phyloP scores from a whole-genome alignment of 75 land plant species.

The Azolla pinnata region DNA sequence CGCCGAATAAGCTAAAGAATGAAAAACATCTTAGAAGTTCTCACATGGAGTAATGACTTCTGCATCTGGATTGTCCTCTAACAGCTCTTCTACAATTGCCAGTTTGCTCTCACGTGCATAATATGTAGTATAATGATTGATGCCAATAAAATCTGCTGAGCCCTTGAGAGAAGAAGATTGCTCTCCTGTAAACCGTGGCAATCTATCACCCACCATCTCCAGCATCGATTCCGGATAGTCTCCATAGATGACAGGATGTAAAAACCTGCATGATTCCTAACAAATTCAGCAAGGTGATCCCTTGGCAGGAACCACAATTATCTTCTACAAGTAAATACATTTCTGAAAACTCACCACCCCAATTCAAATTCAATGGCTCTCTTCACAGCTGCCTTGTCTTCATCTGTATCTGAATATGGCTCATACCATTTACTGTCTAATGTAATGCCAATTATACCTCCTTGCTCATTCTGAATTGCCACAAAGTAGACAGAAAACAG shows the following conservation, averaged over 20 bases:
- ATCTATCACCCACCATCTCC: constrained; percentile 37
- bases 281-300: neutral
- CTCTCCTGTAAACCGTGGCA: constrained; percentile 40
- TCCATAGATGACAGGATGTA: constrained; percentile 56
- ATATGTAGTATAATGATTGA: constrained; percentile 69
- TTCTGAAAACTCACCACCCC: constrained; percentile 47
- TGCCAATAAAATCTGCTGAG: constrained; percentile 66
- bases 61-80: constrained; percentile 5
- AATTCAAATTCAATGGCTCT: constrained; percentile 66
- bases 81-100: constrained; percentile 1
- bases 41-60: constrained; percentile 7
- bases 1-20: neutral
- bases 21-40: neutral
- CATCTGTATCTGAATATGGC: constrained; percentile 38
- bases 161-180: constrained; percentile 24
- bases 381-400: constrained; percentile 51
- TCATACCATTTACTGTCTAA: constrained; percentile 72
- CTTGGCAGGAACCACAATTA: neutral
- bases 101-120: constrained; percentile 30
- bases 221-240: constrained; percentile 53
- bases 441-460: constrained; percentile 56
- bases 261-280: constrained; percentile 36
- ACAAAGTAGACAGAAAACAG: too few relatives aligned
- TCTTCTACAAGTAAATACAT: neutral
- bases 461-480: constrained; percentile 52